Evolutionary conservation across 495 filamentous ascomycete genomes (phyloP).

Genomic region (Talaromyces adpressus): DNA sequence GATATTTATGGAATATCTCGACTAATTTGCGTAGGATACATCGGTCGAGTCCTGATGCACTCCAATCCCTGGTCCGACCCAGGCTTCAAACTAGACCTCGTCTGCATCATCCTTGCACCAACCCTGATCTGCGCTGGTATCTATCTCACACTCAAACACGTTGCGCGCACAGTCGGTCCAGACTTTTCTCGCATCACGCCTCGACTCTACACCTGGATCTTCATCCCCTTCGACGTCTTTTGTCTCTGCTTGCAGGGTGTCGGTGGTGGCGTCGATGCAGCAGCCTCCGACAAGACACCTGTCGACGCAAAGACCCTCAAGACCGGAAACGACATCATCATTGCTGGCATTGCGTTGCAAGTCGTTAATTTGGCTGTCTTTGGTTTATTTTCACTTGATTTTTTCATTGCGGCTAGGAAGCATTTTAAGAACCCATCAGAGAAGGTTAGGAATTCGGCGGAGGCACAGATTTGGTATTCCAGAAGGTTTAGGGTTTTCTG

Average conservation of each 20-base stretch:
- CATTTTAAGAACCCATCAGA: conserved; percentile 26
- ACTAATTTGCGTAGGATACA: conserved; percentile 44
- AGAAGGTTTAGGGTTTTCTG: conserved; percentile 45
- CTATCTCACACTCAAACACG: conserved; percentile 63
- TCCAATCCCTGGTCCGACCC: conserved; percentile 51
- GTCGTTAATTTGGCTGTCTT: conserved; percentile 56
- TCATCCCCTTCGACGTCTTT: conserved; percentile 59
- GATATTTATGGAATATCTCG: neutral
- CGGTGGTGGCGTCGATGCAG: conserved; percentile 55
- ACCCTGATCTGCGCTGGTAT: conserved; percentile 59
- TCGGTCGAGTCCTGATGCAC: conserved; percentile 51
- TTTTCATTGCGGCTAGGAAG: conserved; percentile 35
- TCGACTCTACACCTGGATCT: conserved; percentile 57
- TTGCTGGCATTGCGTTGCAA: conserved; percentile 66
- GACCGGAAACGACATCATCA: conserved; percentile 58
- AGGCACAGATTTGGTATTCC: conserved; percentile 13
- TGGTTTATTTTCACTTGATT: conserved; percentile 42
- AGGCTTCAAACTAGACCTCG: conserved; percentile 62
- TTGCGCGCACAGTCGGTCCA: conserved; percentile 48
- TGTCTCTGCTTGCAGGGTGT: conserved; percentile 58
- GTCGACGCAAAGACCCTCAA: conserved; percentile 9
- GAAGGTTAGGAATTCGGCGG: conserved; percentile 18
- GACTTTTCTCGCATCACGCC: conserved; percentile 49
- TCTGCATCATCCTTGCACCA: conserved; percentile 58
- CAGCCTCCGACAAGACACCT: conserved; percentile 23